A percentile compares a stretch with the other conserved stretches of the same genome.
Conservation (phyloP, 306 rosid species). For the Lithocarpus polystachyus region DNA sequence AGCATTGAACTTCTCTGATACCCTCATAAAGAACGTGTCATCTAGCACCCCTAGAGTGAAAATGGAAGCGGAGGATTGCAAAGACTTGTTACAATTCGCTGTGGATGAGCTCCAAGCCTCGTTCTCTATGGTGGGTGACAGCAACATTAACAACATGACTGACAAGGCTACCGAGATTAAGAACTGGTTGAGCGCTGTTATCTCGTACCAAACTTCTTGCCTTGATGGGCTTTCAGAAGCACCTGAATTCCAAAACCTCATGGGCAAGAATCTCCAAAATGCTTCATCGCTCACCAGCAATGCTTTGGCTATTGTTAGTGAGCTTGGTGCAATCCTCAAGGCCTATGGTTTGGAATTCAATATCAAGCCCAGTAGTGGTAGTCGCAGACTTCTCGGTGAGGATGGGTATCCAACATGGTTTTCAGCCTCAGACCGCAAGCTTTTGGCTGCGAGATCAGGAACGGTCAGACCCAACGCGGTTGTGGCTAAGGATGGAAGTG, state of each 20-base stretch:
- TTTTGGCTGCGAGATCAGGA: constrained; percentile 26
- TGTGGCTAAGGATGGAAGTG: constrained; percentile 79
- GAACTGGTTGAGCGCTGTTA: constrained; percentile 62
- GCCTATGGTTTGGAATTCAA: constrained; percentile 33
- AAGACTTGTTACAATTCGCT: constrained; percentile 46
- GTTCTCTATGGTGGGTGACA: constrained; percentile 22
- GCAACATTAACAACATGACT: constrained; percentile 18
- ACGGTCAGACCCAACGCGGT: constrained; percentile 25
- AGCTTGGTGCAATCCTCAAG: constrained; percentile 25
- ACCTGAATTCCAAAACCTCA: not conserved
- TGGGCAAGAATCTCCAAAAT: constrained; percentile 1
- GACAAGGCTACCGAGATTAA: constrained; percentile 36
- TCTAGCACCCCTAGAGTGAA: constrained; percentile 13
- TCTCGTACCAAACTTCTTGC: constrained; percentile 51
- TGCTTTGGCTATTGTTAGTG: constrained; percentile 44
- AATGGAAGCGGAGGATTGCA: constrained; percentile 62
- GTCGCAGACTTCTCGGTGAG: constrained; percentile 49
- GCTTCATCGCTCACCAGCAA: constrained; percentile 42
- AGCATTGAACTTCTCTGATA: constrained; percentile 49
- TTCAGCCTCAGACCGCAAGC: constrained; percentile 45
- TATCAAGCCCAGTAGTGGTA: constrained; percentile 23
- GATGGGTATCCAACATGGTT: constrained; percentile 62
- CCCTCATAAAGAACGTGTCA: constrained; percentile 20
- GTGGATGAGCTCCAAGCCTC: constrained; percentile 34
- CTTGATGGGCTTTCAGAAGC: constrained; percentile 33